Base-by-base conservation (phyloP, 352 stramenopile genomes). In the Plasmopara viticola region DNA sequence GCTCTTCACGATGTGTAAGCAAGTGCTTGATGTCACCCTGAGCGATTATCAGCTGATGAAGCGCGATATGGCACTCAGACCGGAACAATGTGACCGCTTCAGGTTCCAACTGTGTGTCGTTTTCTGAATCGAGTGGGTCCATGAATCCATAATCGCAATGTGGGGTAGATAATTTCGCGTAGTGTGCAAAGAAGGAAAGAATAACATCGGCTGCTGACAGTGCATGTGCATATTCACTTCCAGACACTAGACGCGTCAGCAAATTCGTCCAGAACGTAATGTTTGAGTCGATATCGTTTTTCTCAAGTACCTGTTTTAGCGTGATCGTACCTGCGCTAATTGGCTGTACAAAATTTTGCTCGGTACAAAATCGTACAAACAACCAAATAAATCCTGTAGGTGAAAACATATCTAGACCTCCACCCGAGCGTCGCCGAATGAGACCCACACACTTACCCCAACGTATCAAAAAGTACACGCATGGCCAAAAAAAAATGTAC, bases 401-500 rank as follows among this genome's bases (percentile, higher is more conserved):
- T 7, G 68, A 68, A 51, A 91, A 74, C 48, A 90, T 66, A 39
- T 82, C 67, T 8, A 70, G 44, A 1, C 81, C 78, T 33, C 66
- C 67, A 28, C 72, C 62, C 6, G 65, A 76, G 0, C 72, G 70
- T 13, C 81, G 77, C 13, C 74, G 68, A 61, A 91, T 79, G 31
- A 91, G 28, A 2, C 74, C 78, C 0, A 77, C 66, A 7, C 72
- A 85, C 49, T 87, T 89, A 14, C 74, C 78, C 81, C 81, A 91
- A 8, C 76, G 68, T 39, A 91, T 52, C n/a, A 91, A 51, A 41
- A 90, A 84, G 52, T 73, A 85, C 25, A 86, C 40, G n/a, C 69
- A 71, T 0, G 78, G 76, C 78, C 81, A 91, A 43, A 87, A 88
- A 56, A 90, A 91, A 14, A 63, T 47, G 38, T 91, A 84, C 30